Evolutionary conservation across 257 asterid species (phyloP).

Genomic region (Solanum neorickii): DNA sequence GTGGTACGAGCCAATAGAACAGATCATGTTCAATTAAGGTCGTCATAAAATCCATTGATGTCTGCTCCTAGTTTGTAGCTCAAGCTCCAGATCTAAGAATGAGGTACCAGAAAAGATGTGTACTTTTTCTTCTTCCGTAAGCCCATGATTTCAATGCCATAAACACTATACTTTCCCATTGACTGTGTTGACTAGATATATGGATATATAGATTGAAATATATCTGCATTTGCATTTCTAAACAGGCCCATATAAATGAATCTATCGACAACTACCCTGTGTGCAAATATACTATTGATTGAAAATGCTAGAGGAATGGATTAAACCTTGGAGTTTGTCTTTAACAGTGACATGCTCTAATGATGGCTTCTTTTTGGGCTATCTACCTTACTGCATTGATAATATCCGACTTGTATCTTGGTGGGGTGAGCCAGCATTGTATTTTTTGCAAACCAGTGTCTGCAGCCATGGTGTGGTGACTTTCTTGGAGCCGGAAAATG

Average conservation of each 20-base stretch:
- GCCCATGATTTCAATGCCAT: background rate
- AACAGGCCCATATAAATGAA: background rate
- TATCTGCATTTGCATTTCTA: background rate
- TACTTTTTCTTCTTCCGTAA: background rate
- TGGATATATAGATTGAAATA: background rate
- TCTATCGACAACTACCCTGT: background rate
- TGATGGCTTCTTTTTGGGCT: background rate
- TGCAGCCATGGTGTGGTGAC: background rate
- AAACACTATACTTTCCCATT: background rate
- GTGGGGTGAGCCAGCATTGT: background rate
- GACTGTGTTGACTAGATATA: background rate
- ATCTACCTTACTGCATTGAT: background rate
- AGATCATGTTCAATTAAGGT: background rate
- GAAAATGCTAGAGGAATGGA: background rate
- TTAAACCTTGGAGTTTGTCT: background rate
- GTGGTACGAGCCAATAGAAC: background rate
- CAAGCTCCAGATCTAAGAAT: background rate
- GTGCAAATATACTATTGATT: background rate
- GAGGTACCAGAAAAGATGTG: background rate
- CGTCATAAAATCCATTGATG: background rate
- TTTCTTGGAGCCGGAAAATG: background rate
- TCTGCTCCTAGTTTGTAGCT: background rate
- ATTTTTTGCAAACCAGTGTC: background rate
- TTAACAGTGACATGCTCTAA: conserved; percentile 1
- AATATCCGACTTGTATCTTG: background rate